Evolutionary conservation across 148 eudicot species (phyloP).

Genomic region (Bassia scoparia): DNA sequence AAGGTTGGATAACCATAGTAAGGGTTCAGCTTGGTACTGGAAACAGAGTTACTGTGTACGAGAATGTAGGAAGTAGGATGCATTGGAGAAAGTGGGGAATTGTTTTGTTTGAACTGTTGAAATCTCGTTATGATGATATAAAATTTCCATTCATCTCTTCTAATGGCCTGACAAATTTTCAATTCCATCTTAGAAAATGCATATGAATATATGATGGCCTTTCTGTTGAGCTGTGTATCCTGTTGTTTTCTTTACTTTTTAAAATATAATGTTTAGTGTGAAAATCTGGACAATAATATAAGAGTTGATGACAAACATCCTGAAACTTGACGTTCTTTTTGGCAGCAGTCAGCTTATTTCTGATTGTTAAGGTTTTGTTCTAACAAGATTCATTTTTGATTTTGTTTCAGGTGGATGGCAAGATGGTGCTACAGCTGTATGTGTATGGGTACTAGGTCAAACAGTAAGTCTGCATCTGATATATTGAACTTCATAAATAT

Average conservation of each 20-base stretch:
- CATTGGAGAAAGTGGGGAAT: background rate
- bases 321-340: no score
- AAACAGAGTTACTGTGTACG: background rate
- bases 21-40: background rate
- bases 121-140: background rate
- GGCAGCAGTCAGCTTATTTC: no score
- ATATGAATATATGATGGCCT: no score
- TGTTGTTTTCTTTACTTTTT: no score
- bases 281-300: no score
- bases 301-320: no score
- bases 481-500: background rate
- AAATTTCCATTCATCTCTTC: background rate
- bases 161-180: background rate
- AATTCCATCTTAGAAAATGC: no score
- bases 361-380: background rate
- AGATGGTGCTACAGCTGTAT: constrained; percentile 93
- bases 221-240: no score
- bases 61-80: background rate
- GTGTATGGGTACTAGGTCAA: constrained; percentile 69
- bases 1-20: background rate
- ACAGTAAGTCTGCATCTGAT: constrained; percentile 48
- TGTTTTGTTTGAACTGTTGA: background rate
- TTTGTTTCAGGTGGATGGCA: constrained; percentile 63
- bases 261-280: no score
- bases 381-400: background rate